phyloP scores from a whole-genome alignment of 495 filamentous ascomycete genomes.

The Penicillium riverlandense region DNA sequence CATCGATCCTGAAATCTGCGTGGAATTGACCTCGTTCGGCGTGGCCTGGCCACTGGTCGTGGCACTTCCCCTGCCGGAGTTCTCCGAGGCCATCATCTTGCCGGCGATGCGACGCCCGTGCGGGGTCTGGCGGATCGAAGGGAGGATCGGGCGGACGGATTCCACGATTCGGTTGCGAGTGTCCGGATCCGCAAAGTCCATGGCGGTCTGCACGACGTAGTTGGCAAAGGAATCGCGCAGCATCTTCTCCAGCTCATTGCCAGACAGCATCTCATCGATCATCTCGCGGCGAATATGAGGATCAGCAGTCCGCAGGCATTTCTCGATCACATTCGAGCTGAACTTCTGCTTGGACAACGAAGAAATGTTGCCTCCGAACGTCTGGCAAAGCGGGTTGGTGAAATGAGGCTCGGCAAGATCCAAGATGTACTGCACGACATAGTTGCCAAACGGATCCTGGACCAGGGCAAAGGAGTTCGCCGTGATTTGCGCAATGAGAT shows the following conservation, averaged over 20 bases:
- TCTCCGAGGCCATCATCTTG: slow-evolving; percentile 57
- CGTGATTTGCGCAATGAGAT: slow-evolving; percentile 80
- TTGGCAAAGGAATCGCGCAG: slow-evolving; percentile 90
- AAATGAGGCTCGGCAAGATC: slow-evolving; percentile 78
- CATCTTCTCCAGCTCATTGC: slow-evolving; percentile 73
- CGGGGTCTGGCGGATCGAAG: slow-evolving; percentile 75
- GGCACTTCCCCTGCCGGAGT: slow-evolving; percentile 26
- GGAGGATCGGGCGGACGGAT: slow-evolving; percentile 73
- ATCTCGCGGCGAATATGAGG: slow-evolving; percentile 64
- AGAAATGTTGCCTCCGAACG: slow-evolving; percentile 67
- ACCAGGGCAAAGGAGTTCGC: slow-evolving; percentile 73
- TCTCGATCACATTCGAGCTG: slow-evolving; percentile 98
- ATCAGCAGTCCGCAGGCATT: slow-evolving; percentile 80
- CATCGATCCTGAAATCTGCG: slow-evolving; percentile 26
- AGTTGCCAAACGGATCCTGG: slow-evolving; percentile 96
- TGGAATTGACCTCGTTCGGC: slow-evolving; percentile 27
- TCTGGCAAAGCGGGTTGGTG: slow-evolving; percentile 73
- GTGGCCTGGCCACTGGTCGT: slow-evolving; percentile 30
- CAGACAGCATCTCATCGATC: slow-evolving; percentile 71
- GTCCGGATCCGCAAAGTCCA: slow-evolving; percentile 70
- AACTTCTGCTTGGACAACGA: slow-evolving; percentile 93
- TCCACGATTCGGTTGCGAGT: slow-evolving; percentile 71
- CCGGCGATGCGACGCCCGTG: slow-evolving; percentile 87
- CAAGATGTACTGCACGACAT: slow-evolving; percentile 96
- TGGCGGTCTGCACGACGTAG: slow-evolving; percentile 94